Conservation (phyloP, 257 asterid genomes). For the Paraleonurus japonicus region DNA sequence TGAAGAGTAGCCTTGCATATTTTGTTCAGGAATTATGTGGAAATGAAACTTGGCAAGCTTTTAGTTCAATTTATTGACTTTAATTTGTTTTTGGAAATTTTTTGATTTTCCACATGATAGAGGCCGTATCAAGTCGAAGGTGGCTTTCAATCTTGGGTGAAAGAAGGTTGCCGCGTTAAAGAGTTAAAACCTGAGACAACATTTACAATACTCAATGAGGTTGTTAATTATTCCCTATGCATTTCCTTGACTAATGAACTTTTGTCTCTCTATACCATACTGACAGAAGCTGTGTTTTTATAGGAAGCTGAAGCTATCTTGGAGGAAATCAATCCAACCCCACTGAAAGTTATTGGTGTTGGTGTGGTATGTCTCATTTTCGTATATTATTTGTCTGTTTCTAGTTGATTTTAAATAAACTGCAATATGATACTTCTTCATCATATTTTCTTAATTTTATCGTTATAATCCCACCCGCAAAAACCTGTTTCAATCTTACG, state of each 20-base stretch:
- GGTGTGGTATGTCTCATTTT: constrained; percentile 52
- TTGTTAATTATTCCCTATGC: too few relatives aligned
- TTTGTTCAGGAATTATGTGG: neutral
- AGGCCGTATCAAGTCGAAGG: constrained; percentile 74
- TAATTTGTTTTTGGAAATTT: neutral
- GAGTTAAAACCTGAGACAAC: constrained; percentile 83
- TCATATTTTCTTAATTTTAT: too few relatives aligned
- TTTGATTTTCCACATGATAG: constrained; percentile 33
- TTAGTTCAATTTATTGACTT: neutral
- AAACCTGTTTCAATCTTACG: too few relatives aligned
- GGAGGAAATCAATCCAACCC: constrained; percentile 84
- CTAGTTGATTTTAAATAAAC: neutral
- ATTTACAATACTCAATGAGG: constrained; percentile 73
- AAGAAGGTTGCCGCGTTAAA: constrained; percentile 69
- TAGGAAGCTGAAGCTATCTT: constrained; percentile 92
- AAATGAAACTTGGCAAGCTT: neutral
- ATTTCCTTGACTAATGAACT: too few relatives aligned
- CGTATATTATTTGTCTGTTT: neutral
- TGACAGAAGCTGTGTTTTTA: constrained; percentile 22
- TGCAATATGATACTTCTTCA: neutral
- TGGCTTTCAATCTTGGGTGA: constrained; percentile 85
- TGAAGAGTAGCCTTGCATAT: neutral
- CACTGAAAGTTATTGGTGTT: constrained; percentile 54
- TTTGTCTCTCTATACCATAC: too few relatives aligned
- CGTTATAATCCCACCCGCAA: too few relatives aligned